Conservation (phyloP, 2,329 filamentous ascomycete genomes). For the Monosporascus sp. region DNA sequence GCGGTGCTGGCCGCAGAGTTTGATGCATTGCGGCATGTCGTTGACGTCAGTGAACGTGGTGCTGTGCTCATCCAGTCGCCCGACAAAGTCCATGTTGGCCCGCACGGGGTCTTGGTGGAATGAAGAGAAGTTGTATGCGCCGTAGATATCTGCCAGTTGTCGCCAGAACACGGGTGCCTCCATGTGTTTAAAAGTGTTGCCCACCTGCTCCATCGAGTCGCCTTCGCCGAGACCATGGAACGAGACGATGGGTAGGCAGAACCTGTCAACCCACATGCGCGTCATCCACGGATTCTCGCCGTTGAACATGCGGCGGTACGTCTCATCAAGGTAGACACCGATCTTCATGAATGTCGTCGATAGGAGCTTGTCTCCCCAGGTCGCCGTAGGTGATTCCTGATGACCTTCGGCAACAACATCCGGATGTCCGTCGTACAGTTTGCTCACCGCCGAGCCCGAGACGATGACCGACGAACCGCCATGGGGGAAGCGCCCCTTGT, state of each 20-base stretch:
- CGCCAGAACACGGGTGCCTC: slow-evolving; percentile 42
- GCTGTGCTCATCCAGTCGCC: slow-evolving; percentile 38
- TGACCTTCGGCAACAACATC: slow-evolving; percentile 39
- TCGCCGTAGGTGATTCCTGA: slow-evolving; percentile 42
- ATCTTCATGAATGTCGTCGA: slow-evolving; percentile 47
- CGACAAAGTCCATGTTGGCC: slow-evolving; percentile 43
- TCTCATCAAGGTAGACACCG: slow-evolving; percentile 50
- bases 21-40: slow-evolving; percentile 36
- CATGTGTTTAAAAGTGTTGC: slow-evolving; percentile 32
- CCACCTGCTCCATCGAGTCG: slow-evolving; percentile 40
- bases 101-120: slow-evolving; percentile 32
- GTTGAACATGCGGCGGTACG: slow-evolving; percentile 49
- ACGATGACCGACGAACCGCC: slow-evolving; percentile 50
- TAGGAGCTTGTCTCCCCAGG: slow-evolving; percentile 49
- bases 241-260: slow-evolving; percentile 49
- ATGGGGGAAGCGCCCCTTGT: slow-evolving; percentile 49
- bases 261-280: slow-evolving; percentile 42
- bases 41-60: slow-evolving; percentile 31
- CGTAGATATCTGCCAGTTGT: slow-evolving; percentile 45
- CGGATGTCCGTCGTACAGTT: slow-evolving; percentile 36
- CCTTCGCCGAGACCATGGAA: slow-evolving; percentile 45
- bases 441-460: slow-evolving; percentile 44
- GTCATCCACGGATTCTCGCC: slow-evolving; percentile 46
- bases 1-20: slow-evolving; percentile 34
- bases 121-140: slow-evolving; percentile 31